Evolutionary conservation across 768 basidiomycete genomes (phyloP).

Genomic region (Clavaria fumosa): DNA sequence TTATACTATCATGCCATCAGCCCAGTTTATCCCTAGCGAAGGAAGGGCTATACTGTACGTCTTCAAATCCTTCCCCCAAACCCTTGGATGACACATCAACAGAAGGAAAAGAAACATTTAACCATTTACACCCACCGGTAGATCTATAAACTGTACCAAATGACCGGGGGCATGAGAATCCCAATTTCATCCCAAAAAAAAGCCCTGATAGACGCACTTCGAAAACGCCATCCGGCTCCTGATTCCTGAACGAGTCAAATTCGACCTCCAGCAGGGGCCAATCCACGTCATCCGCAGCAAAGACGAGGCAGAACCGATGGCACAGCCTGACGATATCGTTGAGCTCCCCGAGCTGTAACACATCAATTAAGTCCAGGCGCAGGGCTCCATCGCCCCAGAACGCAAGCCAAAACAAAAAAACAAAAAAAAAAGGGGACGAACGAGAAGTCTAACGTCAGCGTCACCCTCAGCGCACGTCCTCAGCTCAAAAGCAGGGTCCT

Average conservation of each 20-base stretch:
- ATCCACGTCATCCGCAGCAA: background rate
- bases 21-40: too few species aligned
- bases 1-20: background rate
- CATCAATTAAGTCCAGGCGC: background rate
- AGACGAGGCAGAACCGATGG: constrained; percentile 3
- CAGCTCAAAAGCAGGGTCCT: background rate
- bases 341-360: background rate
- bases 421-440: background rate
- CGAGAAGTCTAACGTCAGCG: background rate
- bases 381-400: too few species aligned
- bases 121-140: constrained; percentile 1
- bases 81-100: background rate
- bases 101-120: background rate
- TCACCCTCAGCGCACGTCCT: background rate
- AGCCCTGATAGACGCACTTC: too few species aligned
- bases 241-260: constrained; percentile 3
- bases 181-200: background rate
- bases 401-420: background rate
- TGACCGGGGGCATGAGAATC: background rate
- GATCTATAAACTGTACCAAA: constrained; percentile 3
- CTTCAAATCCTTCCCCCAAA: constrained; percentile 2
- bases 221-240: constrained; percentile 1
- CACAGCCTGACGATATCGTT: constrained; percentile 5
- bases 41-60: constrained; percentile 2
- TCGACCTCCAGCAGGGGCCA: constrained; percentile 3